A percentile compares a stretch with the other conserved stretches of the same genome.
These are phyloP conservation scores for Trypanosoma theileri DNA, from an alignment of 208 protist genomes.

Conservation along the genomic window DNA sequence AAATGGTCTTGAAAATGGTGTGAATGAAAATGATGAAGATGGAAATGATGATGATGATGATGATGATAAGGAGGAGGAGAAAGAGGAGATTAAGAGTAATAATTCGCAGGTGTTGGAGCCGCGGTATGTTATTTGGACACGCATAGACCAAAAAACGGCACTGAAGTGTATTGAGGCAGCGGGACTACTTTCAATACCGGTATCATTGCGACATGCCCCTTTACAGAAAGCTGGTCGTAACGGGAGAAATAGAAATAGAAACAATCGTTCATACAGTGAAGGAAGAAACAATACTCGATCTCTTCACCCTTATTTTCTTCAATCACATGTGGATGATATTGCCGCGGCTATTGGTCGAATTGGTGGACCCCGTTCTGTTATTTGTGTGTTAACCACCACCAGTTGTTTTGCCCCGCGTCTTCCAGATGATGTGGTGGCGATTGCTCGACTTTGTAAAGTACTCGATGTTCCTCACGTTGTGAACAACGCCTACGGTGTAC, in stretches of 20 bases:
- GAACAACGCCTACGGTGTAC: slow-evolving; percentile 99
- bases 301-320: slow-evolving; percentile 49
- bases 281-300: not conserved
- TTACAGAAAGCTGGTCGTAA: slow-evolving; percentile 32
- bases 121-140: slow-evolving; percentile 93
- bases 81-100: not conserved
- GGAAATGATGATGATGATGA: not conserved
- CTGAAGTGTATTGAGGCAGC: slow-evolving; percentile 96
- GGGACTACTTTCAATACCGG: slow-evolving; percentile 58
- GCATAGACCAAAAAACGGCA: slow-evolving; percentile 98
- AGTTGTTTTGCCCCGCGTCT: slow-evolving; percentile 98
- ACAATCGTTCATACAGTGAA: not conserved
- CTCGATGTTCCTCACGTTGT: slow-evolving; percentile 93
- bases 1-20: not conserved
- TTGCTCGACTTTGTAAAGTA: slow-evolving; percentile 87
- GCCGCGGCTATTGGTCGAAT: slow-evolving; percentile 54
- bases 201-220: slow-evolving; percentile 44
- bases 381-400: slow-evolving; percentile 97
- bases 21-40: not conserved
- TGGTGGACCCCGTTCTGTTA: slow-evolving; percentile 66
- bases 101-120: not conserved
- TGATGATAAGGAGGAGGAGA: not conserved
- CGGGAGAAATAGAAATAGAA: not conserved
- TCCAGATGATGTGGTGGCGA: slow-evolving; percentile 93
- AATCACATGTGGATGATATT: slow-evolving; percentile 77